Percentiles rank a stretch among this genome's conserved stretches.
Conservation (phyloP, 257 asterid genomes). For the Solanum chilense region DNA sequence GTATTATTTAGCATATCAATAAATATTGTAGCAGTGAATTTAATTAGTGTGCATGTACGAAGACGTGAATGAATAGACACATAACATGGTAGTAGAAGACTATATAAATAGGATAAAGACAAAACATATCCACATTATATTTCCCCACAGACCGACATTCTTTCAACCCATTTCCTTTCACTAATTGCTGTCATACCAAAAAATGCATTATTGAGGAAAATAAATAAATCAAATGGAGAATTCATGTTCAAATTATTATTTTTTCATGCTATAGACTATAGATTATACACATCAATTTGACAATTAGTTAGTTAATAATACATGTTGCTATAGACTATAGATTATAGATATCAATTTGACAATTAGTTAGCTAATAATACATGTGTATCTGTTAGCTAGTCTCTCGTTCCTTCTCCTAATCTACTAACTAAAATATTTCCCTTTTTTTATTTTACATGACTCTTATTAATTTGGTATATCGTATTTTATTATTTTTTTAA, state of each 20-base stretch:
- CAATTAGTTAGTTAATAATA: neutral
- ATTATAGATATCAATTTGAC: neutral
- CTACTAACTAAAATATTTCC: neutral
- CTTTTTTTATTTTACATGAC: too few species aligned
- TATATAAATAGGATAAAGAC: neutral
- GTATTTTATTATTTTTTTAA: too few species aligned
- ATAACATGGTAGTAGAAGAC: neutral
- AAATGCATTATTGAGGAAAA: neutral
- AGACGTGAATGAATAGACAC: neutral
- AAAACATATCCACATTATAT: neutral
- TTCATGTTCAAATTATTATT: neutral
- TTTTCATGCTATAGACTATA: neutral
- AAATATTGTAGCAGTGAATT: neutral
- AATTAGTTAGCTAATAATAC: neutral
- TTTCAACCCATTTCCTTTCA: neutral
- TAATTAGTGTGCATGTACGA: neutral
- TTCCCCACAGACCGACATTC: neutral
- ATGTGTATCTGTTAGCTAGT: neutral
- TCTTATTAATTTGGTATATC: too few species aligned
- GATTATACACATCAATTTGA: neutral
- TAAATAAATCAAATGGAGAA: neutral
- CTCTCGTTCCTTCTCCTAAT: neutral
- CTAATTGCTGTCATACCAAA: neutral
- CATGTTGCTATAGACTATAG: neutral
- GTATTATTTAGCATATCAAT: too few species aligned